Evolutionary conservation across 2,329 filamentous ascomycete genomes (phyloP), one percentile per base, ranked within the genome.

Genomic region (Fusarium avenaceum): DNA sequence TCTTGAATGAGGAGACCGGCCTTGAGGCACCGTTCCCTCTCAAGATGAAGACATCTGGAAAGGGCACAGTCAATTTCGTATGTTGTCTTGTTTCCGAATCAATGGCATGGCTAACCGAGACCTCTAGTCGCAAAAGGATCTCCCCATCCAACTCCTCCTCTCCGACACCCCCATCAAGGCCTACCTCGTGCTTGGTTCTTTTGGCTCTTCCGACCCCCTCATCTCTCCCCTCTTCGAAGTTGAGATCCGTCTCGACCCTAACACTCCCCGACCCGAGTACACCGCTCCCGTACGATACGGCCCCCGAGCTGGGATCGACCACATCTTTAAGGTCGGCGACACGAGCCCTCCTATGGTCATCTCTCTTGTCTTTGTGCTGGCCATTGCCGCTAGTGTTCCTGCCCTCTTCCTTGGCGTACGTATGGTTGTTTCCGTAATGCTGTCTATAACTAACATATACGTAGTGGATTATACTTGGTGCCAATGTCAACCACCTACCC

Each of bases 1-100:
- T 96, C 17, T 81, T 99, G 59, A 90, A 88, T 73, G 94, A 98
- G 72, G 82, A 85, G 14, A 90, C 89, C 13, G 93, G 92, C 35
- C 84, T 99, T 46, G 94, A 98, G 79, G 90, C 94, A 24, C 94
- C 94, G 1, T 97, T 95, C 75, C 89, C 94, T 2, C 85, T 99
- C 73, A 90, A 83, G 13, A 83, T 97, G 47, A 97, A 97, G 83
- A 92, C 96, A 11, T 93, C 86, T 74, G 96, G 96, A 71, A 97
- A 97, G 82, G 93, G 88, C 22, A 90, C 89, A 56, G 85, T 97
- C 32, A 91, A 96, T 72, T 83, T 99, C 80, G 94, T 98, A 87
- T 70, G 90, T 38, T 38, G 4, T 17, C 39, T 33, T 20, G 32
- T 11, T 30, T 26, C 8, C 17, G 11, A 33, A 30, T 44, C 20